phyloP scores from a whole-genome alignment of 129 eudicot genomes.

The Smallanthus sonchifolius region DNA sequence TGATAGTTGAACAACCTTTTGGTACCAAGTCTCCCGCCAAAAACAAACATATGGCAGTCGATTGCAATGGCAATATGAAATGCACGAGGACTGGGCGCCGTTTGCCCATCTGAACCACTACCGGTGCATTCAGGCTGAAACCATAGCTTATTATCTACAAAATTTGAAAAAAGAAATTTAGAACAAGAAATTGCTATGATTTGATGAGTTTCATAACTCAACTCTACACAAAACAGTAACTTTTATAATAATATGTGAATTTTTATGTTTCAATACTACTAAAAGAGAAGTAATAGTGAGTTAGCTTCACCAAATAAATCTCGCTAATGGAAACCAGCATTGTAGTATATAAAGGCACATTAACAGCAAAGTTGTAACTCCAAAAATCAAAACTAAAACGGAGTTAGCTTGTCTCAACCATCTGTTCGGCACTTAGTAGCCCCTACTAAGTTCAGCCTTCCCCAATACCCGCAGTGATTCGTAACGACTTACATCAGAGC shows the following conservation, averaged over 20 bases:
- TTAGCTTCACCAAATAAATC: neutral
- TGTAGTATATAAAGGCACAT: neutral
- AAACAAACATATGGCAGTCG: constrained; percentile 91
- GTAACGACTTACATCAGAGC: neutral
- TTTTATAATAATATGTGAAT: neutral
- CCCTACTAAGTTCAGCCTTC: neutral
- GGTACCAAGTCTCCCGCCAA: constrained; percentile 88
- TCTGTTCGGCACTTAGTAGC: neutral
- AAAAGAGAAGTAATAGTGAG: neutral
- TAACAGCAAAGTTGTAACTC: neutral
- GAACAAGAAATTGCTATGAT: neutral
- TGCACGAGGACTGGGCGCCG: constrained; percentile 86
- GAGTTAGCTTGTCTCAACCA: neutral
- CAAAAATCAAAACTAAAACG: neutral
- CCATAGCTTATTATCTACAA: constrained; percentile 82
- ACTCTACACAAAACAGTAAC: neutral
- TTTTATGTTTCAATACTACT: neutral
- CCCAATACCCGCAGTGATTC: neutral
- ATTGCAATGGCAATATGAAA: constrained; percentile 90
- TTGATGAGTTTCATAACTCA: constrained; percentile 8
- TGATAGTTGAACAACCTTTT: constrained; percentile 52
- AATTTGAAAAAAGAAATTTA: neutral
- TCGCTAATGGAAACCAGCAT: neutral
- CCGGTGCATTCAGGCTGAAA: constrained; percentile 92
- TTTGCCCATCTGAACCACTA: constrained; percentile 77